Evolutionary conservation across 2,329 filamentous ascomycete genomes (phyloP).

Genomic region (Fonsecaea monophora): DNA sequence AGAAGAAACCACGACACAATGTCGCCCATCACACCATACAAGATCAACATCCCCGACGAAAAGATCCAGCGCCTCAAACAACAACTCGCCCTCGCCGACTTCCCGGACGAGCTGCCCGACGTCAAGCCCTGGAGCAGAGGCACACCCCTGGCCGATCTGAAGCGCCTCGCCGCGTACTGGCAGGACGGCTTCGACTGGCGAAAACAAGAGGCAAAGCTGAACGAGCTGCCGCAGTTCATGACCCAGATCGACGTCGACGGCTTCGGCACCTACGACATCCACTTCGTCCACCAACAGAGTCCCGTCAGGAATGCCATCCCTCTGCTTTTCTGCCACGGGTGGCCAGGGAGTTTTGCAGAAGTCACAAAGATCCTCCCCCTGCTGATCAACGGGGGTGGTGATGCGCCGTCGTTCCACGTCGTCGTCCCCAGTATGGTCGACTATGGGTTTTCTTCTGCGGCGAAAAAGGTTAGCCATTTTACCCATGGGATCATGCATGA

Average conservation of each 20-base stretch:
- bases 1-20: conserved; percentile 7
- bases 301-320: conserved; percentile 63
- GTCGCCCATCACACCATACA: conserved; percentile 48
- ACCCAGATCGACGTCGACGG: conserved; percentile 59
- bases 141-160: conserved; percentile 64
- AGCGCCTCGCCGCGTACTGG: conserved; percentile 67
- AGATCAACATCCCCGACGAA: conserved; percentile 59
- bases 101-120: conserved; percentile 51
- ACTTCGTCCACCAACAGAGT: conserved; percentile 68
- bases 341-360: conserved; percentile 75
- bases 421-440: conserved; percentile 62
- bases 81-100: conserved; percentile 59
- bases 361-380: conserved; percentile 66
- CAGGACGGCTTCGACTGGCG: conserved; percentile 66
- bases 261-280: conserved; percentile 66
- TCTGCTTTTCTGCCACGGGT: conserved; percentile 70
- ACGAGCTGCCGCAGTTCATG: conserved; percentile 64
- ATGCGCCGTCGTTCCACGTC: conserved; percentile 58
- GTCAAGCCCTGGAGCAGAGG: conserved; percentile 64
- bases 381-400: conserved; percentile 47
- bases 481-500: not conserved
- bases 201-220: conserved; percentile 53
- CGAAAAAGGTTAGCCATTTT: conserved; percentile 36
- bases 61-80: conserved; percentile 60
- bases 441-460: conserved; percentile 59